Evolutionary conservation across 352 stramenopile species (phyloP).

Genomic region (Phytophthora pini): DNA sequence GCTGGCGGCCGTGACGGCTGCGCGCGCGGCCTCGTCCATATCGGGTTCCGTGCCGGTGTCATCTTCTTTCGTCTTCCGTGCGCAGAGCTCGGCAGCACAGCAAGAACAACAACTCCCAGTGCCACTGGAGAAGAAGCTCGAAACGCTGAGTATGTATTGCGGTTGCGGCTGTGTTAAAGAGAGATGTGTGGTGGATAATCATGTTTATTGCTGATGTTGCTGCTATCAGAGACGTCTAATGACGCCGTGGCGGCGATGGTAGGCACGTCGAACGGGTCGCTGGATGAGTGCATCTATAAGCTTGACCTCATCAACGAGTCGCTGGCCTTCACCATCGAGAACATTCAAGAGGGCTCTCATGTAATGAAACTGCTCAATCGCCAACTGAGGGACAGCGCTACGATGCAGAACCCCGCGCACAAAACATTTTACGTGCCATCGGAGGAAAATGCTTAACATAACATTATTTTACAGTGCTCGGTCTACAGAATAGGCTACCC

Average conservation of each 20-base stretch:
- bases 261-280: constrained; percentile 38
- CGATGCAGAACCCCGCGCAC: constrained; percentile 44
- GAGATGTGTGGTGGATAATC: not conserved
- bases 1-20: constrained; percentile 56
- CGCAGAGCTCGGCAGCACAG: constrained; percentile 31
- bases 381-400: constrained; percentile 64
- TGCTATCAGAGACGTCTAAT: constrained; percentile 50
- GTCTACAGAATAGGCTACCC: too few species aligned
- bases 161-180: not conserved
- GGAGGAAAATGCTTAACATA: too few species aligned
- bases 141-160: constrained; percentile 26
- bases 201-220: constrained; percentile 1
- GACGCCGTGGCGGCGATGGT: constrained; percentile 42
- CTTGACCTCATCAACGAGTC: constrained; percentile 86
- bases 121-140: constrained; percentile 29
- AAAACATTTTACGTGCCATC: constrained; percentile 35
- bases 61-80: constrained; percentile 49
- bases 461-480: too few species aligned
- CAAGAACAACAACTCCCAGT: constrained; percentile 16
- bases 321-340: constrained; percentile 82
- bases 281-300: constrained; percentile 68
- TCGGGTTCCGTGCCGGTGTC: constrained; percentile 51
- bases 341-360: constrained; percentile 78
- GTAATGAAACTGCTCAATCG: constrained; percentile 76
- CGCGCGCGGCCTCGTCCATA: constrained; percentile 59